Evolutionary conservation across 2,329 filamentous ascomycete genomes (phyloP).

Genomic region (Lecanicillium sp.): DNA sequence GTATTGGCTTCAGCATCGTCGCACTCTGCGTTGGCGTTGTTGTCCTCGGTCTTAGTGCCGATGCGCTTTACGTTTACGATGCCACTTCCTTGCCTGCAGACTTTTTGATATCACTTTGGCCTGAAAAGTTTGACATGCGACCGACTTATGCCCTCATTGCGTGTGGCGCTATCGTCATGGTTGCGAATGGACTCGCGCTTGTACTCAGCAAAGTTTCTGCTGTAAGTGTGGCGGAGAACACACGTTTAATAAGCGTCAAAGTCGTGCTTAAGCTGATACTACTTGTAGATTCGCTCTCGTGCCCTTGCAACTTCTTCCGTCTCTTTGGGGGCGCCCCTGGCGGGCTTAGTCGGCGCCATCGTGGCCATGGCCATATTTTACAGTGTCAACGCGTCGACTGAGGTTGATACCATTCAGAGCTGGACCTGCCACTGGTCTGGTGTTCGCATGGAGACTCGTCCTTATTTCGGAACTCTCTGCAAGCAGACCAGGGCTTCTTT

Average conservation of each 20-base stretch:
- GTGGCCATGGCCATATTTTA: slow-evolving; percentile 51
- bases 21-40: slow-evolving; percentile 42
- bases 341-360: slow-evolving; percentile 31
- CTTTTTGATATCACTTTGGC: slow-evolving; percentile 49
- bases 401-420: slow-evolving; percentile 47
- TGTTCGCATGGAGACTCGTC: slow-evolving; percentile 41
- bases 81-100: slow-evolving; percentile 39
- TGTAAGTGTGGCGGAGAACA: no score
- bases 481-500: slow-evolving; percentile 45
- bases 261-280: no score
- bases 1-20: slow-evolving; percentile 39
- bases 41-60: slow-evolving; percentile 44
- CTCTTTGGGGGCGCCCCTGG: slow-evolving; percentile 17
- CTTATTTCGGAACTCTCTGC: slow-evolving; percentile 50
- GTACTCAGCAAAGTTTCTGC: slow-evolving; percentile 36
- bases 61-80: slow-evolving; percentile 47
- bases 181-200: slow-evolving; percentile 40
- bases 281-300: slow-evolving; percentile 12
- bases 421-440: slow-evolving; percentile 55
- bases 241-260: no score
- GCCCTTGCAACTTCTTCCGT: slow-evolving; percentile 11
- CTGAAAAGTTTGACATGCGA: slow-evolving; percentile 45
- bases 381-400: slow-evolving; percentile 42
- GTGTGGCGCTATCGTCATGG: slow-evolving; percentile 39
- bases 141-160: slow-evolving; percentile 47